Conservation (phyloP, 768 basidiomycete species). For the Suillus hirtellus region DNA sequence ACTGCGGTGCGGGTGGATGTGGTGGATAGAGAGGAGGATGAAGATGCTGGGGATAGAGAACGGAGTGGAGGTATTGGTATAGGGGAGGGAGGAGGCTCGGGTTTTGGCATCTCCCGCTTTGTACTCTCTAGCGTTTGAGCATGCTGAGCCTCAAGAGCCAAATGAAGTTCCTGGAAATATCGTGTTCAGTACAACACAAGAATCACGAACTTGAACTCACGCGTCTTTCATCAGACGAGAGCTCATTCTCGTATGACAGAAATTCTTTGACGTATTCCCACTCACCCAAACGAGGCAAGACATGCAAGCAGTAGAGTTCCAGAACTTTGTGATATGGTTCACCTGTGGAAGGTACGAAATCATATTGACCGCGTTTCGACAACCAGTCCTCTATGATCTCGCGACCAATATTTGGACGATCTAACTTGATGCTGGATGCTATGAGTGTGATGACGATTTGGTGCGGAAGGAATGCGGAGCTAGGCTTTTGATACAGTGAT, state of each 20-base stretch:
- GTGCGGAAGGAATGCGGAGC: constrained; percentile 62
- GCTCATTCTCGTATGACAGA: constrained; percentile 69
- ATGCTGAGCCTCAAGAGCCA: constrained; percentile 35
- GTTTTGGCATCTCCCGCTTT: constrained; percentile 12
- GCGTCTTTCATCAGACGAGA: constrained; percentile 48
- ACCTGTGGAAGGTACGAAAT: constrained; percentile 31
- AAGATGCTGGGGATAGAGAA: constrained; percentile 50
- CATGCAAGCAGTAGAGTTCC: constrained; percentile 72
- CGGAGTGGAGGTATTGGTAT: constrained; percentile 26
- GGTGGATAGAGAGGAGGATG: constrained; percentile 72
- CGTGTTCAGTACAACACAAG: constrained; percentile 13
- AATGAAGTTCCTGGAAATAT: constrained; percentile 34
- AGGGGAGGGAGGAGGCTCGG: constrained; percentile 22
- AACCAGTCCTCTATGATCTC: constrained; percentile 81
- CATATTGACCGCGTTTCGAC: constrained; percentile 49
- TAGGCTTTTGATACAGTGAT: constrained; percentile 37
- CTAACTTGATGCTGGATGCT: constrained; percentile 67
- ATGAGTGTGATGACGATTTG: constrained; percentile 71
- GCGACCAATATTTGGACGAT: constrained; percentile 59
- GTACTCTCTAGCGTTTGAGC: constrained; percentile 27
- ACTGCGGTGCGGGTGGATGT: constrained; percentile 73
- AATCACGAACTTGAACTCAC: constrained; percentile 38
- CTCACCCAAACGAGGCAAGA: constrained; percentile 70
- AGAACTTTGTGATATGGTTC: constrained; percentile 74
- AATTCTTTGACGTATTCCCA: constrained; percentile 84